Evolutionary conservation across 352 stramenopile genomes (phyloP).

Genomic region (Poterioochromonas sp.): DNA sequence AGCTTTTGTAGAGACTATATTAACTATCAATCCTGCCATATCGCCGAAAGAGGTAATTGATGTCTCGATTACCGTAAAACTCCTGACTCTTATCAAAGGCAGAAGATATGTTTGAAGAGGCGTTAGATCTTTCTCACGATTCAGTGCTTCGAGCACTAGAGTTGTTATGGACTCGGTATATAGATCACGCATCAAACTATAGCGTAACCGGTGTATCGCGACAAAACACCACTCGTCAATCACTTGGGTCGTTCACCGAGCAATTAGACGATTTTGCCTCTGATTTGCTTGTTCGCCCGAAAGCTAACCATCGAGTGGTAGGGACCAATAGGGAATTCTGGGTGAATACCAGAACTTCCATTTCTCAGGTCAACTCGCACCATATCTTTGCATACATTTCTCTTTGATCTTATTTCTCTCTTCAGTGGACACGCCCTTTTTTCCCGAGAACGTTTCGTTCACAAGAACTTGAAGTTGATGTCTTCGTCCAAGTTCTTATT

Average conservation of each 20-base stretch:
- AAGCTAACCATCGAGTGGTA: background rate
- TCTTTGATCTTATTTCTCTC: too few species aligned
- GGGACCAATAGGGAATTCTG: background rate
- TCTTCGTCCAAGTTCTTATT: conserved; percentile 7
- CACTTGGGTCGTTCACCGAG: too few species aligned
- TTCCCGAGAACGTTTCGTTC: background rate
- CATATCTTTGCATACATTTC: too few species aligned
- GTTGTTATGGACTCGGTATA: background rate
- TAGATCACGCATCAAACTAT: background rate
- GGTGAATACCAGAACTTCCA: background rate
- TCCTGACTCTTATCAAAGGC: background rate
- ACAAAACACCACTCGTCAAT: too few species aligned
- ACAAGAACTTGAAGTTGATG: background rate
- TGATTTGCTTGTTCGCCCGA: too few species aligned
- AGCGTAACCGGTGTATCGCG: too few species aligned
- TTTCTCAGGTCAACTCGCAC: too few species aligned
- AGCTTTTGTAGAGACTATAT: background rate
- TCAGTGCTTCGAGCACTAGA: background rate
- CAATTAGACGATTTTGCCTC: too few species aligned
- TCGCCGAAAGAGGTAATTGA: background rate
- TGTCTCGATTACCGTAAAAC: background rate
- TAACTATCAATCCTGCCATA: conserved; percentile 15
- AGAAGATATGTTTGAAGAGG: conserved; percentile 12
- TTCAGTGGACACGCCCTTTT: conserved; percentile 14
- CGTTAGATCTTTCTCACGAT: background rate